phyloP scores from a whole-genome alignment of 2,329 filamentous ascomycete species.

The Alternaria postmessia region DNA sequence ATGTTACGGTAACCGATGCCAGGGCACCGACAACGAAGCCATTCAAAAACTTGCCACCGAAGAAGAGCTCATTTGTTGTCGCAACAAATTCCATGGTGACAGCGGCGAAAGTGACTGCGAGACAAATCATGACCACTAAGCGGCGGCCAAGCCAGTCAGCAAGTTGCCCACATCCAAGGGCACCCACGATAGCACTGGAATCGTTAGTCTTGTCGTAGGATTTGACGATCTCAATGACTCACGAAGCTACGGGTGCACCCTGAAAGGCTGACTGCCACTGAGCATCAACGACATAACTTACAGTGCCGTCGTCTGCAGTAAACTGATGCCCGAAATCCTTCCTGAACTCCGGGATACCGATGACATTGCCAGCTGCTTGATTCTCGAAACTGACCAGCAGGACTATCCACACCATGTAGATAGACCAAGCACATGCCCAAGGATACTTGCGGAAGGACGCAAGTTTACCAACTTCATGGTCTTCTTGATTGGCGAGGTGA shows the following conservation, averaged over 20 bases:
- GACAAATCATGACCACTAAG: conserved; percentile 45
- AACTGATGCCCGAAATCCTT: conserved; percentile 55
- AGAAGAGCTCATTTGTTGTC: conserved; percentile 53
- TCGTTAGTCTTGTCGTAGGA: not conserved
- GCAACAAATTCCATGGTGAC: conserved; percentile 55
- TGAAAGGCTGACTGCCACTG: conserved; percentile 58
- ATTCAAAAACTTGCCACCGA: conserved; percentile 55
- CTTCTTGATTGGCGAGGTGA: conserved; percentile 29
- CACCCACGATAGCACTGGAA: conserved; percentile 38
- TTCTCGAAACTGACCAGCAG: conserved; percentile 55
- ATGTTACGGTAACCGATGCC: conserved; percentile 51
- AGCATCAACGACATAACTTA: conserved; percentile 52
- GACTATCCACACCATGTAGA: conserved; percentile 53
- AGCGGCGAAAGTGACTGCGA: conserved; percentile 50
- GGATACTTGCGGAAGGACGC: conserved; percentile 38
- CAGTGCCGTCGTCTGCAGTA: conserved; percentile 34
- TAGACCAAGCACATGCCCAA: conserved; percentile 47
- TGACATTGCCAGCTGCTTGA: conserved; percentile 53
- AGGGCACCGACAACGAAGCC: conserved; percentile 54
- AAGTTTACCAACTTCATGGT: conserved; percentile 35
- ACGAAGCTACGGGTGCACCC: conserved; percentile 54
- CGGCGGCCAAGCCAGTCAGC: conserved; percentile 51
- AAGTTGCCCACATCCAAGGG: conserved; percentile 46
- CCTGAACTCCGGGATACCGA: conserved; percentile 57
- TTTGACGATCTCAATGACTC: conserved; percentile 13